Evolutionary conservation across 2,329 filamentous ascomycete genomes (phyloP).

Genomic region (Xylariaceae sp.): DNA sequence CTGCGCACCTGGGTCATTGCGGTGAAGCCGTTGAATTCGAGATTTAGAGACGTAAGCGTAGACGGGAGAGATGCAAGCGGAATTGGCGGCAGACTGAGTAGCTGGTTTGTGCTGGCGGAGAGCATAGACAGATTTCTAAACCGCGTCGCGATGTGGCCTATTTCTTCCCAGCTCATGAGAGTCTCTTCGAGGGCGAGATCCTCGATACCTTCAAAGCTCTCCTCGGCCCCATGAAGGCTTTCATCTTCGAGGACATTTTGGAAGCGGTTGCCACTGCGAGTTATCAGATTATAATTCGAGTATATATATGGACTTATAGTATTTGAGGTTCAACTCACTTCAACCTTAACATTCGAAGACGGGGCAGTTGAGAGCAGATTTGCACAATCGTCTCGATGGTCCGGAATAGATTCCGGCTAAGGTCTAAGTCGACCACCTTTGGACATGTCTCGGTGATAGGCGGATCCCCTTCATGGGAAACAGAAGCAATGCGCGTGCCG

Average conservation of each 20-base stretch:
- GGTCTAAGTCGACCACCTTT: conserved; percentile 71
- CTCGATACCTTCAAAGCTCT: conserved; percentile 48
- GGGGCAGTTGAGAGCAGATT: conserved; percentile 67
- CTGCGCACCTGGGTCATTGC: conserved; percentile 53
- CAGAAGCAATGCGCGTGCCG: conserved; percentile 57
- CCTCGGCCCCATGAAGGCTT: conserved; percentile 32
- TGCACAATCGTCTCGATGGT: conserved; percentile 60
- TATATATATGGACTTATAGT: background rate
- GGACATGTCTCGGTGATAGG: conserved; percentile 53
- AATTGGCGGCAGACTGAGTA: conserved; percentile 47
- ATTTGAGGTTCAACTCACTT: conserved; percentile 54
- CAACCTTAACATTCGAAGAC: conserved; percentile 62
- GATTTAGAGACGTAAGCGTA: conserved; percentile 58
- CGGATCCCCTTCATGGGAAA: conserved; percentile 34
- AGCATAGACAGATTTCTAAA: conserved; percentile 53
- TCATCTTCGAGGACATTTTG: conserved; percentile 43
- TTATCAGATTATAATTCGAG: conserved; percentile 8
- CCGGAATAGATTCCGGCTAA: conserved; percentile 79
- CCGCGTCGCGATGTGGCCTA: conserved; percentile 49
- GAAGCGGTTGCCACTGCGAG: conserved; percentile 68
- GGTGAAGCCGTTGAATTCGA: conserved; percentile 69
- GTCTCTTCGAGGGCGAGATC: conserved; percentile 66
- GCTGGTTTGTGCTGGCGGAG: conserved; percentile 54
- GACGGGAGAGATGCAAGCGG: conserved; percentile 40
- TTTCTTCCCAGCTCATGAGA: conserved; percentile 61